A percentile compares a stretch with the other conserved stretches of the same genome.
Conservation (phyloP, 2,329 filamentous ascomycete species). For the Xylariaceae sp. region DNA sequence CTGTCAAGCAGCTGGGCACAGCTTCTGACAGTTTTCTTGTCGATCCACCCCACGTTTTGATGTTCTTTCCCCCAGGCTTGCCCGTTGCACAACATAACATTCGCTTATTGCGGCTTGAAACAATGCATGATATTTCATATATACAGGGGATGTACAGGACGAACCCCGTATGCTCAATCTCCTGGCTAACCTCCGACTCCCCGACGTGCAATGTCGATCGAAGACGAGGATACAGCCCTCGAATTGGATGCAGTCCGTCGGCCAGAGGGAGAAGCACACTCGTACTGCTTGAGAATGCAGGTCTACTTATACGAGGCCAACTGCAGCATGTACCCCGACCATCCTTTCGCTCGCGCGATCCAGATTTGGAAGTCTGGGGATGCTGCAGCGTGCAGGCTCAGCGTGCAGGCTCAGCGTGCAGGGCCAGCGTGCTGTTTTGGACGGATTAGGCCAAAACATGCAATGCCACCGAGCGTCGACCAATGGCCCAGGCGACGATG, state of each 20-base stretch:
- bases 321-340: slow-evolving; percentile 5
- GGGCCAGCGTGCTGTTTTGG: slow-evolving; percentile 1
- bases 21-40: slow-evolving; percentile 4
- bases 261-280: slow-evolving; percentile 1
- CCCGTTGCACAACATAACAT: slow-evolving; percentile 13
- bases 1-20: not conserved
- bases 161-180: too few species aligned
- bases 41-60: slow-evolving; percentile 15
- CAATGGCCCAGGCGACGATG: slow-evolving; percentile 3
- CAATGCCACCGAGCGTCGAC: slow-evolving; percentile 4
- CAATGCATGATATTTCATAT: slow-evolving; percentile 16
- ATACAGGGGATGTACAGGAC: too few species aligned
- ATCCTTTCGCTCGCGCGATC: slow-evolving; percentile 7
- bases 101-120: slow-evolving; percentile 19
- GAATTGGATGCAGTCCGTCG: not conserved
- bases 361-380: not conserved
- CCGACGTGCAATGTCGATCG: not conserved
- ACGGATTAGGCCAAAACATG: slow-evolving; percentile 4
- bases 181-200: not conserved
- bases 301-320: slow-evolving; percentile 10
- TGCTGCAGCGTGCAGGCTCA: not conserved
- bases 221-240: not conserved
- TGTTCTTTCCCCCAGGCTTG: slow-evolving; percentile 1
- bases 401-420: too few species aligned
- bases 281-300: slow-evolving; percentile 5